These are phyloP conservation scores for Lophium mytilinum DNA, from an alignment of 495 filamentous ascomycete species.

Conservation along the genomic window DNA sequence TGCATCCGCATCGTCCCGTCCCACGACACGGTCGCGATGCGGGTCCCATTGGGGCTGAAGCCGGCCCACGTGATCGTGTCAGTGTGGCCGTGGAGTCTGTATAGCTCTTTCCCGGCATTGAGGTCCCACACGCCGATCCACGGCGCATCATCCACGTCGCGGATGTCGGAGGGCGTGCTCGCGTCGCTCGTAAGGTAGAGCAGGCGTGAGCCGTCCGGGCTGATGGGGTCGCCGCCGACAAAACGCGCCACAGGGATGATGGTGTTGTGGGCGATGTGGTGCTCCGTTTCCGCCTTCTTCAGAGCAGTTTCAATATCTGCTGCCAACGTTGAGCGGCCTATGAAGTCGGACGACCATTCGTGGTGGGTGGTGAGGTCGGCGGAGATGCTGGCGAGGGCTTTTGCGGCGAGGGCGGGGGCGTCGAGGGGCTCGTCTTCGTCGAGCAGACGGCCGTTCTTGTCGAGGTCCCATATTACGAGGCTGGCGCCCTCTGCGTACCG, in stretches of 20 bases:
- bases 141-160: neutral
- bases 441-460: constrained; percentile 9
- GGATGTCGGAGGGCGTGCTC: neutral
- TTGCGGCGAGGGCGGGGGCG: constrained; percentile 1
- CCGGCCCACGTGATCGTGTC: constrained; percentile 32
- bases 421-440: constrained; percentile 12
- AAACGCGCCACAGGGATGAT: neutral
- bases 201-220: constrained; percentile 1
- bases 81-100: constrained; percentile 27
- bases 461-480: constrained; percentile 12
- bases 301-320: constrained; percentile 2
- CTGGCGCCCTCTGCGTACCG: neutral
- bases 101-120: neutral
- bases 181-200: neutral
- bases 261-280: constrained; percentile 5
- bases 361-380: constrained; percentile 1
- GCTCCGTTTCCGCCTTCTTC: neutral
- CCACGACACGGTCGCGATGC: constrained; percentile 31
- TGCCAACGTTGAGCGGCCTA: neutral
- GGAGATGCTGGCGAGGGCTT: constrained; percentile 6
- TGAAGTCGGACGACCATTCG: constrained; percentile 10
- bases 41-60: constrained; percentile 26
- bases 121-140: constrained; percentile 14
- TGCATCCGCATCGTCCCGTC: constrained; percentile 32
- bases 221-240: neutral